Base-by-base conservation (phyloP, 2,329 filamentous ascomycete species). In the Alternaria sp. region DNA sequence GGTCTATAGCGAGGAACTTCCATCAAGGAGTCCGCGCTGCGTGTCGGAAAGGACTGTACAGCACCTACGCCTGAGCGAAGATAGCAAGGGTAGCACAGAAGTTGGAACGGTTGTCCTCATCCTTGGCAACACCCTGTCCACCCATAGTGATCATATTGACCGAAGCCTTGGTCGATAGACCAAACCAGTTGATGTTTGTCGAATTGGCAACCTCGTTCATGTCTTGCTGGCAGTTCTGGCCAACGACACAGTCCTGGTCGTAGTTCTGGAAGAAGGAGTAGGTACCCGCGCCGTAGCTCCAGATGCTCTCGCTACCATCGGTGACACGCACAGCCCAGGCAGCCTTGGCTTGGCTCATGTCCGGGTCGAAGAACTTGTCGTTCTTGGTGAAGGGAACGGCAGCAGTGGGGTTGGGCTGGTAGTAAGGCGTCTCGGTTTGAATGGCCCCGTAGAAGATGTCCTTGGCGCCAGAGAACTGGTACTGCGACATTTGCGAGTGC, bases 351-450 rank as follows among this genome's bases (percentile, higher is more conserved):
- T 68, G 39, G 63, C 66, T 69, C 71, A 83, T 83, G 57, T 77
- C 77, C 3, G 79, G 79, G 65, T 84, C 82, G 62, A 78, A 76
- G 71, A 76, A 81, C 57, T 75, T 70, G 59, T 71, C 59, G 69
- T 83, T 80, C 66, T 74, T 73, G 51, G 72, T 78, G 77, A 90
- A 91, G 1, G 88, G 89, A 7, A 79, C 79, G 0, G 83, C 81
- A 0, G 89, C 86, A 46, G 79, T 79, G 0, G 89, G 89, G 70
- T 85, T 87, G 24, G 88, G 87, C 75, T 92, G 89, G 77, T 86
- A 91, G 78, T 92, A 92, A 0, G 89, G 86, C 5, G 89, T 88
- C 75, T 92, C 89, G 51, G 89, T 88, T 73, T 92, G 89, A 48
- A 88, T 85, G 67, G 88, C 83, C 18, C 87, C 88, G 70, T 88